Conservation (phyloP, 495 filamentous ascomycete species). For the Saxispiralis lemnorum region DNA sequence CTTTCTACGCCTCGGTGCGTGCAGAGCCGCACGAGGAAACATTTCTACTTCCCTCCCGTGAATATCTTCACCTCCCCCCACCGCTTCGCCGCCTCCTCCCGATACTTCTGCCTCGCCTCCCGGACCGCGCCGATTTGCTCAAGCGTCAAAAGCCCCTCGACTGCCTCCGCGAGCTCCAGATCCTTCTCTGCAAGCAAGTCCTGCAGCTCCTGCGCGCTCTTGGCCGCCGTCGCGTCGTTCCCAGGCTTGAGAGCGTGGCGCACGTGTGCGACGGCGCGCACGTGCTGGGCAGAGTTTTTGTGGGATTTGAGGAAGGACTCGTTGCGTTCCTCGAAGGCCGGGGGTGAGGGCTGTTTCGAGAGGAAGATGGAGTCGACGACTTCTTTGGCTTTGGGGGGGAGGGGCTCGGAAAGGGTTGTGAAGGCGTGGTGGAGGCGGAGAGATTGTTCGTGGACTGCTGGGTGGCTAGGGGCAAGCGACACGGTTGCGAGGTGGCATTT, state of each 20-base stretch:
- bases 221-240: constrained; percentile 31
- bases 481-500: constrained; percentile 64
- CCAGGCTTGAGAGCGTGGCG: constrained; percentile 37
- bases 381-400: constrained; percentile 43
- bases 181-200: constrained; percentile 36
- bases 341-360: constrained; percentile 34
- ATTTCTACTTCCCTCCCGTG: neutral
- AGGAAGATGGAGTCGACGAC: constrained; percentile 49
- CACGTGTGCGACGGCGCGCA: constrained; percentile 43
- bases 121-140: constrained; percentile 40
- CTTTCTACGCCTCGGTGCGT: too few relatives aligned
- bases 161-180: constrained; percentile 43
- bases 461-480: constrained; percentile 48
- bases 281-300: constrained; percentile 42
- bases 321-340: constrained; percentile 46
- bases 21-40: too few relatives aligned
- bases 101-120: constrained; percentile 36
- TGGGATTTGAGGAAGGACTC: constrained; percentile 44
- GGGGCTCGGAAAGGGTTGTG: constrained; percentile 33
- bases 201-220: constrained; percentile 43
- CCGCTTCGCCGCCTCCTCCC: constrained; percentile 43
- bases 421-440: constrained; percentile 50
- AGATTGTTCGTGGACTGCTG: constrained; percentile 61
- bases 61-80: constrained; percentile 59
- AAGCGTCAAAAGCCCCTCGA: constrained; percentile 40